These are phyloP conservation scores for Nitzschia palea DNA, from an alignment of 108 stramenopile species.

Conservation along the genomic window DNA sequence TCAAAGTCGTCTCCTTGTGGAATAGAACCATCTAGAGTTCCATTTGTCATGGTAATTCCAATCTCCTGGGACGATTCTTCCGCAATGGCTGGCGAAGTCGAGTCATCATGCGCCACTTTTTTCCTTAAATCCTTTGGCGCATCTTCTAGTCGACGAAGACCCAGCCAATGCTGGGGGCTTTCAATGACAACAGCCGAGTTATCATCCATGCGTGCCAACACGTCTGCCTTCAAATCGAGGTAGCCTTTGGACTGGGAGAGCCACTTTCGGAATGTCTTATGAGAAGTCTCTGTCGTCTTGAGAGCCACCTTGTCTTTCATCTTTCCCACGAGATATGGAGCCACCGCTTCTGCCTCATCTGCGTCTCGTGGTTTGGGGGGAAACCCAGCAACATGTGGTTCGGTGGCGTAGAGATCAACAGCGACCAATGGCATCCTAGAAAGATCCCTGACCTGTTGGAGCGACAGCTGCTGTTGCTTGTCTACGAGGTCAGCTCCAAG, in stretches of 20 bases:
- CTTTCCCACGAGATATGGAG: slow-evolving; percentile 43
- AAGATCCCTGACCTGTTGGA: slow-evolving; percentile 51
- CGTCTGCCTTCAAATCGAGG: slow-evolving; percentile 43
- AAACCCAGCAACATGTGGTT: slow-evolving; percentile 60
- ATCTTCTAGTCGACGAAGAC: slow-evolving; percentile 57
- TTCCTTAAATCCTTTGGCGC: slow-evolving; percentile 40
- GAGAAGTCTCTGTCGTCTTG: slow-evolving; percentile 48
- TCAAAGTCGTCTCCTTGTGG: slow-evolving; percentile 72
- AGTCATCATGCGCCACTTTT: slow-evolving; percentile 27
- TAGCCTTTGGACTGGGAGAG: slow-evolving; percentile 62
- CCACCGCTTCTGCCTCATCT: neutral
- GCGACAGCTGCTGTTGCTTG: slow-evolving; percentile 53
- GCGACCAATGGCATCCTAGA: slow-evolving; percentile 68
- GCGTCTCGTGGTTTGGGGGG: slow-evolving; percentile 62
- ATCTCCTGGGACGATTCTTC: slow-evolving; percentile 42
- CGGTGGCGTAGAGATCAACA: slow-evolving; percentile 68
- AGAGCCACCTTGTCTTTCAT: slow-evolving; percentile 40
- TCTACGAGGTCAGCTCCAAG: slow-evolving; percentile 76
- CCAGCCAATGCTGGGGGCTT: slow-evolving; percentile 65
- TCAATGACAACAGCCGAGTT: slow-evolving; percentile 36
- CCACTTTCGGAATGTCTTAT: slow-evolving; percentile 76
- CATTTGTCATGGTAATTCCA: slow-evolving; percentile 57
- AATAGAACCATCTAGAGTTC: slow-evolving; percentile 65
- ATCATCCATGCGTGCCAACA: slow-evolving; percentile 35
- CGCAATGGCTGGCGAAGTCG: slow-evolving; percentile 37